phyloP scores from a whole-genome alignment of 371 early-diverging fungal genomes.

The Quaeritorhiza haematococci region DNA sequence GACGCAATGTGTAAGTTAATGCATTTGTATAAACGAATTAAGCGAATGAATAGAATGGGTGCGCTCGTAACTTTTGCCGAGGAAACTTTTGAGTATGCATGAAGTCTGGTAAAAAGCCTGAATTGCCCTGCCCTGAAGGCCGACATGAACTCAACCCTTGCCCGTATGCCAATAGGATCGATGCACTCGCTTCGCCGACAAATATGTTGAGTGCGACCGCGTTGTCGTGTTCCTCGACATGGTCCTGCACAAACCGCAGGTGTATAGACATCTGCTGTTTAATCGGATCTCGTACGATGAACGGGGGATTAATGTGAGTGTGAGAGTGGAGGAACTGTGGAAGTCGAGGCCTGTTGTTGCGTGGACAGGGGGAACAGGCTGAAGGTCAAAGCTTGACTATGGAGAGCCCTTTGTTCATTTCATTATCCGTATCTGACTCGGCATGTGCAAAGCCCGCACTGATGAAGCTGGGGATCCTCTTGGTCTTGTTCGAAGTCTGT shows the following conservation, averaged over 20 bases:
- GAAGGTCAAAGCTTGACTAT: not conserved
- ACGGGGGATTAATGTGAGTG: conserved; percentile 17
- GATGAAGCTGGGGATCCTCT: conserved; percentile 69
- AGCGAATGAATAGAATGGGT: not conserved
- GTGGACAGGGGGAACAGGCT: not conserved
- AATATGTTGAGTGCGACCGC: conserved; percentile 89
- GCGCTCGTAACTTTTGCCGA: not conserved
- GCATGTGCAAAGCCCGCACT: conserved; percentile 52
- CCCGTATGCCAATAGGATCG: conserved; percentile 37
- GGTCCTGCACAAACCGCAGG: conserved; percentile 85
- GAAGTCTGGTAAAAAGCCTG: too few species aligned
- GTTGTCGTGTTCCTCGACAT: conserved; percentile 90
- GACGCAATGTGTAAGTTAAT: conserved; percentile 78
- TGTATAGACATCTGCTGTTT: conserved; percentile 84
- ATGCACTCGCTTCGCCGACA: conserved; percentile 86
- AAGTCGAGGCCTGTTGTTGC: too few species aligned
- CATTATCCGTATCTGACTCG: not conserved
- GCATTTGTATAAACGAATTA: too few species aligned
- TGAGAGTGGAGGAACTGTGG: too few species aligned
- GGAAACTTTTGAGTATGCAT: too few species aligned
- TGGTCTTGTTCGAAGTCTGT: conserved; percentile 89
- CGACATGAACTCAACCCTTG: not conserved
- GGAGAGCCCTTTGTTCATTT: not conserved
- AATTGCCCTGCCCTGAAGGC: not conserved
- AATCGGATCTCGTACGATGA: conserved; percentile 49